These are phyloP conservation scores for Neocallimastix lanati DNA, from an alignment of 192 early-diverging fungal species.

Conservation along the genomic window DNA sequence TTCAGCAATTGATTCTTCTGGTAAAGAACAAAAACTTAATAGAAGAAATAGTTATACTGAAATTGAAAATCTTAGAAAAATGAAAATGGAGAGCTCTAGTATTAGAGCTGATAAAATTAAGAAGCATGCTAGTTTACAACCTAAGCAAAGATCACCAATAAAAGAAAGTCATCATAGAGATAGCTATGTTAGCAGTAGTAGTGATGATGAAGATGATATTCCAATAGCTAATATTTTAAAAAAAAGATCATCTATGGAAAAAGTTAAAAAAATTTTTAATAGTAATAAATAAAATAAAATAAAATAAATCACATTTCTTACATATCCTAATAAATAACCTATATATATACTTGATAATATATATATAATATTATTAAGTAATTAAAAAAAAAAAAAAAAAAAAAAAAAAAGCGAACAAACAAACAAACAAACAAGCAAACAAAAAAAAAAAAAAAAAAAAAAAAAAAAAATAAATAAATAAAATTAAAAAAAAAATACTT, in stretches of 20 bases:
- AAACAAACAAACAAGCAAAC: too few relatives aligned
- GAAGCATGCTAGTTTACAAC: too few relatives aligned
- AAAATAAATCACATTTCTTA: not conserved
- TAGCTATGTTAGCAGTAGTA: not conserved
- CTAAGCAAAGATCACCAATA: not conserved
- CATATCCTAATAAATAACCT: too few relatives aligned
- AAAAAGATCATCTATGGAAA: not conserved
- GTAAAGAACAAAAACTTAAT: not conserved
- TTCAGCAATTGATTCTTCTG: not conserved
- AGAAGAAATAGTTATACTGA: not conserved
- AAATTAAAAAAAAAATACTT: too few relatives aligned
- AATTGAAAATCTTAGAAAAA: not conserved
- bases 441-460: too few relatives aligned
- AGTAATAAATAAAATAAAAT: not conserved
- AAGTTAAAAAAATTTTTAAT: not conserved
- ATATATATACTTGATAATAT: too few relatives aligned
- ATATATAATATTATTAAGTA: too few relatives aligned
- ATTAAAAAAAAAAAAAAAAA: too few relatives aligned
- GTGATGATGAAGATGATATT: not conserved
- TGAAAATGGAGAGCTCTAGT: not conserved
- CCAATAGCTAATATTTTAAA: not conserved
- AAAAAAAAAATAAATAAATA: too few relatives aligned
- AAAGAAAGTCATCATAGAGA: not conserved
- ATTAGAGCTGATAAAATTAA: too few relatives aligned
- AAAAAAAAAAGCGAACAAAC: too few relatives aligned